These are phyloP conservation scores for Aspergillus eucalypticola DNA, from an alignment of 2,329 filamentous ascomycete species.

Conservation along the genomic window DNA sequence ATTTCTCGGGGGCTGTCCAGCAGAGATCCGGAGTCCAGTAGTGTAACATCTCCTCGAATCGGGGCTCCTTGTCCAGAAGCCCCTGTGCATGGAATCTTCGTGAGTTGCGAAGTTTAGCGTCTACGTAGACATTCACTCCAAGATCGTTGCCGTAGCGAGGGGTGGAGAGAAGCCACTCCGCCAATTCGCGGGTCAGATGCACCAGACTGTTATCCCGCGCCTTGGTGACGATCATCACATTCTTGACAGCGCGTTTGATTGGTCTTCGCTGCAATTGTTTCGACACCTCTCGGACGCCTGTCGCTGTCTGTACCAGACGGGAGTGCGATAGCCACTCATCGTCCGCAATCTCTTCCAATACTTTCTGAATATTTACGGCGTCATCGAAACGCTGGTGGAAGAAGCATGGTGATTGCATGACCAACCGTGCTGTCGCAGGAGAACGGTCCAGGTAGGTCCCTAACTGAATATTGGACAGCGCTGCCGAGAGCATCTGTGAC, in stretches of 20 bases:
- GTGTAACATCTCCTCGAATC: slow-evolving; percentile 79
- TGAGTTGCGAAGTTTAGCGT: slow-evolving; percentile 85
- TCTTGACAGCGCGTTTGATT: slow-evolving; percentile 86
- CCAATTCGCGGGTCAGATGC: slow-evolving; percentile 79
- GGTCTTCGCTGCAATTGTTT: slow-evolving; percentile 91
- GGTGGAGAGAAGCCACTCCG: slow-evolving; percentile 83
- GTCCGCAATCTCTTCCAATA: slow-evolving; percentile 89
- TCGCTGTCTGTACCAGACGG: slow-evolving; percentile 90
- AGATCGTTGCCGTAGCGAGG: slow-evolving; percentile 84
- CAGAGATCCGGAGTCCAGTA: slow-evolving; percentile 98
- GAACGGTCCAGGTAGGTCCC: slow-evolving; percentile 45
- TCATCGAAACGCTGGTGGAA: slow-evolving; percentile 97
- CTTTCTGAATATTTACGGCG: slow-evolving; percentile 89
- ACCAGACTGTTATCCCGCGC: slow-evolving; percentile 93
- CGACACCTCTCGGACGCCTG: slow-evolving; percentile 89
- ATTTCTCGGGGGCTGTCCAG: slow-evolving; percentile 90
- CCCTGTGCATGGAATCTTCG: slow-evolving; percentile 80
- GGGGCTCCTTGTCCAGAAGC: slow-evolving; percentile 70
- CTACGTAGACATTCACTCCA: slow-evolving; percentile 98
- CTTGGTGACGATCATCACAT: slow-evolving; percentile 98
- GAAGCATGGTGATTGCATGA: slow-evolving; percentile 90
- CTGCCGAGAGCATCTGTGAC: slow-evolving; percentile 63
- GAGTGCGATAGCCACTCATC: slow-evolving; percentile 90
- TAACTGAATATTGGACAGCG: slow-evolving; percentile 55
- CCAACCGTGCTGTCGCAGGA: slow-evolving; percentile 53